Evolutionary conservation across 23 red algal genomes (phyloP).

Genomic region (Chondrus crispus): DNA sequence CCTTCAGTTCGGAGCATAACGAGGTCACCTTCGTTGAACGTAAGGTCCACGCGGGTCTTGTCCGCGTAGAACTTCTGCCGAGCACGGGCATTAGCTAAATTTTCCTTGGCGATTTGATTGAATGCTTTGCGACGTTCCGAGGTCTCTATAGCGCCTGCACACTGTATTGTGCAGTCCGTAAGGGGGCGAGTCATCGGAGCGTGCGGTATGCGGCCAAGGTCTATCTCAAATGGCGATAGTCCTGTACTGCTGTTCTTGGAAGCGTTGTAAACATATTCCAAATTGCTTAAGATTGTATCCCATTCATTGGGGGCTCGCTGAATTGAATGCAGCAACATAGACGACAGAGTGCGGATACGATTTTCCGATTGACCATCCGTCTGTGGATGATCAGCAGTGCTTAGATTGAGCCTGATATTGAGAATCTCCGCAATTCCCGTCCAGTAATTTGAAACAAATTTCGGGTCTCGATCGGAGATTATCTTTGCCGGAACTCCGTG

Average conservation of each 20-base stretch:
- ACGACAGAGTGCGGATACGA: neutral
- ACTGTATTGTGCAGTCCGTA: too few relatives aligned
- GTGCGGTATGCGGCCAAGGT: neutral
- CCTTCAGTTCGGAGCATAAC: slow-evolving; percentile 3
- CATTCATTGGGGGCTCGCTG: neutral
- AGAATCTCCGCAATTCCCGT: neutral
- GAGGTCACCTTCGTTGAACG: neutral
- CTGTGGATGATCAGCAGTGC: slow-evolving; percentile 23
- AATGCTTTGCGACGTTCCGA: too few relatives aligned
- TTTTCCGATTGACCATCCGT: neutral
- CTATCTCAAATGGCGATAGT: slow-evolving; percentile 9
- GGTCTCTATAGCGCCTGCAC: too few relatives aligned
- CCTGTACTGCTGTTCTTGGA: neutral
- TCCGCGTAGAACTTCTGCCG: slow-evolving; percentile 1
- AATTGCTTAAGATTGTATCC: neutral
- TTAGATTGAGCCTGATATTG: slow-evolving; percentile 6
- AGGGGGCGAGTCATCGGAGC: too few relatives aligned
- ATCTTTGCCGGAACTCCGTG: neutral
- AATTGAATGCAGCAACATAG: neutral
- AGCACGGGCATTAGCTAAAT: neutral
- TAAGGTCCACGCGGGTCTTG: neutral
- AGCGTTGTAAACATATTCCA: slow-evolving; percentile 7
- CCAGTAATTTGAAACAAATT: slow-evolving; percentile 7
- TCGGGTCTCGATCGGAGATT: slow-evolving; percentile 2
- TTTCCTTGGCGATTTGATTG: neutral